Evolutionary conservation across 352 stramenopile species (phyloP).

Genomic region (Phytophthora chlamydospora): DNA sequence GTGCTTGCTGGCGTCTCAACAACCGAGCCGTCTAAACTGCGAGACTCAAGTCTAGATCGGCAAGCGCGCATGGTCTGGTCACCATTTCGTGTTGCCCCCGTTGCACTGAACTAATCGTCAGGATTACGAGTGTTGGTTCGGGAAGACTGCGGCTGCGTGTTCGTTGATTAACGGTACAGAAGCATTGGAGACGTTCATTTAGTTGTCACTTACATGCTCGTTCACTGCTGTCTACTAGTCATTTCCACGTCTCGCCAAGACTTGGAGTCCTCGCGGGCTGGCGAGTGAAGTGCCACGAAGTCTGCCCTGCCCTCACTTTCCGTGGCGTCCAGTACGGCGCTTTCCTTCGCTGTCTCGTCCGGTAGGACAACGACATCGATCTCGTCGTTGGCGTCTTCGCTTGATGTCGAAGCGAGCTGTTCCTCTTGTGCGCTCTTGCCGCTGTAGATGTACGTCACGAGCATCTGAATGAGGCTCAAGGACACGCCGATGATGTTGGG

Average conservation of each 20-base stretch:
- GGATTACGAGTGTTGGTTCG: too few species aligned
- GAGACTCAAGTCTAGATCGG: too few species aligned
- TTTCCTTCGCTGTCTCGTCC: background rate
- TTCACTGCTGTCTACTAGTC: constrained; percentile 4
- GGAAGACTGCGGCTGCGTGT: too few species aligned
- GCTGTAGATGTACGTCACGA: constrained; percentile 49
- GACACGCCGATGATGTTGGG: constrained; percentile 40
- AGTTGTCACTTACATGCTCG: too few species aligned
- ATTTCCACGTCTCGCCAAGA: background rate
- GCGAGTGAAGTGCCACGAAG: constrained; percentile 18
- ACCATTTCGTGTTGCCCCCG: too few species aligned
- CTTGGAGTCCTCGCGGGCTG: constrained; percentile 10
- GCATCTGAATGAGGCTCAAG: constrained; percentile 44
- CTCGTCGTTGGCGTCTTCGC: constrained; percentile 3
- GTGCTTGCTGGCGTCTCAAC: too few species aligned
- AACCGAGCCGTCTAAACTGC: too few species aligned
- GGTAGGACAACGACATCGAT: constrained; percentile 12
- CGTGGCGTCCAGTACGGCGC: too few species aligned
- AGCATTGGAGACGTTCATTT: too few species aligned
- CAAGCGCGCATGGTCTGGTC: too few species aligned
- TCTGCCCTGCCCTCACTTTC: background rate
- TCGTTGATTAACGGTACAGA: too few species aligned
- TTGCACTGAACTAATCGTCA: too few species aligned
- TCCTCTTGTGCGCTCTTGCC: constrained; percentile 30
- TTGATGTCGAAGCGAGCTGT: constrained; percentile 4